These are phyloP conservation scores for Senecio squalidus DNA, from an alignment of 140 eudicot genomes.

Conservation along the genomic window DNA sequence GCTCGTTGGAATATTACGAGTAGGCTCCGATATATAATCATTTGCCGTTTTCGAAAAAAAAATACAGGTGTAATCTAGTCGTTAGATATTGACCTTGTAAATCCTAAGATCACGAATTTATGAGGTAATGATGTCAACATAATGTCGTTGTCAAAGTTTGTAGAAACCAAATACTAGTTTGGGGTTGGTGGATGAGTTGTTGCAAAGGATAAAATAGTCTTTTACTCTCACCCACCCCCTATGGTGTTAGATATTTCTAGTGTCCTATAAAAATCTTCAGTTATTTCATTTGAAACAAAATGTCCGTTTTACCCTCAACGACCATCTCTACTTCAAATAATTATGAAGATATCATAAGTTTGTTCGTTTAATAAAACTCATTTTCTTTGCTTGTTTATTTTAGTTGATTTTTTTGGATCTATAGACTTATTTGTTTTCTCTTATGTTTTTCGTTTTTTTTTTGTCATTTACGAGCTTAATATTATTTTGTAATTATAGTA, in stretches of 20 bases:
- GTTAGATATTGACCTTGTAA: slow-evolving; percentile 1
- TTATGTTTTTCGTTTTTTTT: too few relatives aligned
- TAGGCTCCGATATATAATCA: not conserved
- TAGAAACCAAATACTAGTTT: not conserved
- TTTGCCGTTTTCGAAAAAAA: not conserved
- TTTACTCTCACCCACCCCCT: slow-evolving; percentile 21
- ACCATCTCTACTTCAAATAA: too few relatives aligned
- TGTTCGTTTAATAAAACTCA: too few relatives aligned
- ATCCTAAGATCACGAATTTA: not conserved
- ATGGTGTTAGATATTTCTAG: not conserved
- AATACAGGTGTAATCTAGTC: not conserved
- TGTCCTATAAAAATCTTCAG: not conserved
- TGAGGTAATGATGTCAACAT: slow-evolving; percentile 14
- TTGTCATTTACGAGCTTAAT: too few relatives aligned
- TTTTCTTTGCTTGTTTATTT: too few relatives aligned
- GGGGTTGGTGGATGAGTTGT: slow-evolving; percentile 6
- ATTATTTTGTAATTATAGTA: too few relatives aligned
- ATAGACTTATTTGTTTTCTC: too few relatives aligned
- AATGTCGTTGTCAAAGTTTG: slow-evolving; percentile 23
- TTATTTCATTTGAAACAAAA: not conserved
- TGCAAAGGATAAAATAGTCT: slow-evolving; percentile 19
- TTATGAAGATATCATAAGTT: too few relatives aligned
- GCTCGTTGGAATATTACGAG: too few relatives aligned
- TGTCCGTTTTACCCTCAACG: too few relatives aligned
- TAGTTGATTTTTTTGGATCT: too few relatives aligned